phyloP scores from a whole-genome alignment of 2,329 filamentous ascomycete species.

The Penicillium corylophilum region DNA sequence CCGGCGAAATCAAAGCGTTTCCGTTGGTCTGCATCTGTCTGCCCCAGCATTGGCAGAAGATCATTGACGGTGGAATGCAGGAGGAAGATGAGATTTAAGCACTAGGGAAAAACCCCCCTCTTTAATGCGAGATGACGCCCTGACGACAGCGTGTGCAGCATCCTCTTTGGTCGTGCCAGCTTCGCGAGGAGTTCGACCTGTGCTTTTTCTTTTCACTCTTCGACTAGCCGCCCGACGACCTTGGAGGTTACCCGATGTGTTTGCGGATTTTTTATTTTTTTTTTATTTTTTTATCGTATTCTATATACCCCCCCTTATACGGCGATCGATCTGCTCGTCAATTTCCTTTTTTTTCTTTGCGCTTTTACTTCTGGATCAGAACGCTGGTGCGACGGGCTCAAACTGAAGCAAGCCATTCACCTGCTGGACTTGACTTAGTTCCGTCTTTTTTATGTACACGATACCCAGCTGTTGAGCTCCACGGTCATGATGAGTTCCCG shows the following conservation, averaged over 20 bases:
- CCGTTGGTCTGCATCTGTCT: constrained; percentile 94
- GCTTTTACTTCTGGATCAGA: constrained; percentile 14
- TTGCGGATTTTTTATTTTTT: constrained; percentile 17
- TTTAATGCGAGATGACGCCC: constrained; percentile 36
- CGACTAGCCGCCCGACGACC: constrained; percentile 14
- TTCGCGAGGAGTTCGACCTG: constrained; percentile 10
- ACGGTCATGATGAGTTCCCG: not conserved
- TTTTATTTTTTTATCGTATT: constrained; percentile 25
- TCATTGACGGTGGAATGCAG: constrained; percentile 75
- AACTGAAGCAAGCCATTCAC: constrained; percentile 8
- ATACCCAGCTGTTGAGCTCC: constrained; percentile 10
- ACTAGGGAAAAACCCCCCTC: constrained; percentile 10
- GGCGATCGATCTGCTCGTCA: constrained; percentile 22
- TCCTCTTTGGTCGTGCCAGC: constrained; percentile 16
- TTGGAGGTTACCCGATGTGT: constrained; percentile 11
- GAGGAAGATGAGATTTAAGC: constrained; percentile 28
- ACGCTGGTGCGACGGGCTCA: constrained; percentile 23
- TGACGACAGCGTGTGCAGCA: constrained; percentile 37
- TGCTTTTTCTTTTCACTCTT: constrained; percentile 8
- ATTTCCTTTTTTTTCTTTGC: constrained; percentile 15
- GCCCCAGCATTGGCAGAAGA: constrained; percentile 94
- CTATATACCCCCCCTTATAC: constrained; percentile 34
- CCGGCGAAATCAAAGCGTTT: constrained; percentile 94
- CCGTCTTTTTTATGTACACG: constrained; percentile 21
- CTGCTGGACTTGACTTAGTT: constrained; percentile 13